Evolutionary conservation across 1,284 basidiomycete genomes (phyloP).

Genomic region (Boletus smithii): DNA sequence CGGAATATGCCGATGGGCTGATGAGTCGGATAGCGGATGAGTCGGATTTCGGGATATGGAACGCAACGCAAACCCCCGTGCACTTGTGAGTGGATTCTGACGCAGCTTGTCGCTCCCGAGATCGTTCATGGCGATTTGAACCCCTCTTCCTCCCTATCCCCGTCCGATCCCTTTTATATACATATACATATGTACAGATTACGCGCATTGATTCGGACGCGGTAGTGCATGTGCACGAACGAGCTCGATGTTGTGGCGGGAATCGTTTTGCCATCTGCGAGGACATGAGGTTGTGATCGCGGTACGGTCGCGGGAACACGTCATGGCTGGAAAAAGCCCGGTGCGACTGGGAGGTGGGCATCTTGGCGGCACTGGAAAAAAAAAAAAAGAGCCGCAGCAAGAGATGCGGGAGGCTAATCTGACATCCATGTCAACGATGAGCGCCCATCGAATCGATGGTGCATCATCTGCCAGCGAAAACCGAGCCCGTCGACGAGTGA

Average conservation of each 20-base stretch:
- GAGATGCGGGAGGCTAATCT: conserved; percentile 22
- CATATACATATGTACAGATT: conserved; percentile 7
- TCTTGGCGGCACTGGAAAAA: conserved; percentile 5
- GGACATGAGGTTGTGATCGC: conserved; percentile 21
- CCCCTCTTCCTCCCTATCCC: conserved; percentile 16
- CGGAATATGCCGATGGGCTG: conserved; percentile 18
- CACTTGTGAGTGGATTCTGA: no score
- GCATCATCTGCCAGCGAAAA: conserved; percentile 25
- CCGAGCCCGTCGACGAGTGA: conserved; percentile 11
- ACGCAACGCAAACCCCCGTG: no score
- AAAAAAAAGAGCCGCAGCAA: conserved; percentile 7
- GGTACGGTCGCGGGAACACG: conserved; percentile 28
- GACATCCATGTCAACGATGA: conserved; percentile 12
- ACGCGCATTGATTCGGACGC: conserved; percentile 6
- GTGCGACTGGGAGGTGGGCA: conserved; percentile 3
- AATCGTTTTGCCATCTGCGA: conserved; percentile 18
- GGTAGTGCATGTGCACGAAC: conserved; percentile 17
- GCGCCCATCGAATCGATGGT: conserved; percentile 17
- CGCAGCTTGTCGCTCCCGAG: conserved; percentile 29
- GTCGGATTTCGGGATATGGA: conserved; percentile 10
- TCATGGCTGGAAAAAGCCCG: conserved; percentile 16
- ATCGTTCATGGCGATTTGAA: conserved; percentile 17
- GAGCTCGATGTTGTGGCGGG: conserved; percentile 16
- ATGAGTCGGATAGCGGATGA: conserved; percentile 6
- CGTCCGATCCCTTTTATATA: conserved; percentile 14